phyloP scores from a whole-genome alignment of 139 green algal genomes.

The Volvox africanus region DNA sequence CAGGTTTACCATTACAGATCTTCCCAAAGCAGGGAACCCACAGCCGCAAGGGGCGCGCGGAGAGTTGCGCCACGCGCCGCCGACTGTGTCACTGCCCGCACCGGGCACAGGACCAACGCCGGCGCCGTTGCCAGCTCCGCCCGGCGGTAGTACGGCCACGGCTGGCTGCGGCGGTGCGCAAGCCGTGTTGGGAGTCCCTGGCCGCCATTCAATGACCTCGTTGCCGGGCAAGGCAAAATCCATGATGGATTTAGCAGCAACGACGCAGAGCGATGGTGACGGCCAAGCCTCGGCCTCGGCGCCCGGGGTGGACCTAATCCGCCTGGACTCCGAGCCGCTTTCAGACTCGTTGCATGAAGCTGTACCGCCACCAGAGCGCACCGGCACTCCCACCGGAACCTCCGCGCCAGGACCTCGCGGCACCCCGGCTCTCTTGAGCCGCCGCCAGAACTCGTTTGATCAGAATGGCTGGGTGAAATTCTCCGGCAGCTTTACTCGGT shows the following conservation, averaged over 20 bases:
- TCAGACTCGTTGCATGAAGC: not conserved
- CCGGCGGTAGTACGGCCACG: not conserved
- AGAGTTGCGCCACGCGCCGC: not conserved
- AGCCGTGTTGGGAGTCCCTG: not conserved
- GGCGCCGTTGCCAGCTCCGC: not conserved
- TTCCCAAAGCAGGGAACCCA: not conserved
- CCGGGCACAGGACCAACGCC: not conserved
- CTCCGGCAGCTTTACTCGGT: conserved; percentile 18
- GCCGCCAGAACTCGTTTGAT: conserved; percentile 29
- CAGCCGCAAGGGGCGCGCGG: not conserved
- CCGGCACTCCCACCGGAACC: not conserved
- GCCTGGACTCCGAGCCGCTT: conserved; percentile 50
- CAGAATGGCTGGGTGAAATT: conserved; percentile 47
- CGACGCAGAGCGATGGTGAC: not conserved
- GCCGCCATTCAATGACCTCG: not conserved
- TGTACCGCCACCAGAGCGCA: conserved; percentile 1
- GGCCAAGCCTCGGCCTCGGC: not conserved
- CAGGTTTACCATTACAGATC: conserved; percentile 33
- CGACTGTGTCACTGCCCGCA: not conserved
- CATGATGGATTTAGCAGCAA: conserved; percentile 21
- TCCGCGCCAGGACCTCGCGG: too few species aligned
- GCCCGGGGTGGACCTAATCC: conserved; percentile 41
- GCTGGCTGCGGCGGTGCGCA: not conserved
- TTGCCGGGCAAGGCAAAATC: conserved; percentile 22
- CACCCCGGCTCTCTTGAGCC: not conserved